Percentiles rank a stretch among this genome's conserved stretches.
Conservation (phyloP, 768 basidiomycete species). For the Lyophyllum atratum region DNA sequence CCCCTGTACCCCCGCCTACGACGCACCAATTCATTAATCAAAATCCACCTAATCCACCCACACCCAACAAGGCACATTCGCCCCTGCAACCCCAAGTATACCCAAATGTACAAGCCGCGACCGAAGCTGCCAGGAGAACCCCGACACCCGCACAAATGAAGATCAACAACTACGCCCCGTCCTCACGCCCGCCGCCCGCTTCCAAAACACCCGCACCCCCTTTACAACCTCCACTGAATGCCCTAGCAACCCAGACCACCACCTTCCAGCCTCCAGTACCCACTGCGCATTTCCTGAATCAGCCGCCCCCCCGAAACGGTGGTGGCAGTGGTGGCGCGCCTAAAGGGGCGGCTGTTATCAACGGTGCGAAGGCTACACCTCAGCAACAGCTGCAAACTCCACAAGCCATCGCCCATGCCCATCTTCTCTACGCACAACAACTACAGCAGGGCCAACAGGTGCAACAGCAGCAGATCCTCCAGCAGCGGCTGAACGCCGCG, state of each 20-base stretch:
- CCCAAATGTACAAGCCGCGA: constrained; percentile 34
- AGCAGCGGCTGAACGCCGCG: constrained; percentile 9
- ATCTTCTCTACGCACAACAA: constrained; percentile 1
- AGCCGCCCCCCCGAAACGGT: constrained; percentile 7
- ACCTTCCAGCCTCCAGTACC: constrained; percentile 13
- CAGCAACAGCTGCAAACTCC: constrained; percentile 1
- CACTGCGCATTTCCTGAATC: constrained; percentile 6
- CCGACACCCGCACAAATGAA: constrained; percentile 36
- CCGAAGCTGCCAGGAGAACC: constrained; percentile 33
- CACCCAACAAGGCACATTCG: constrained; percentile 24
- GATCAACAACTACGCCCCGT: constrained; percentile 14
- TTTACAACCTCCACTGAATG: constrained; percentile 15
- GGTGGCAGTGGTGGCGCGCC: neutral
- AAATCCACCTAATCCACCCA: constrained; percentile 28
- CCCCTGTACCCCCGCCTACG: constrained; percentile 32
- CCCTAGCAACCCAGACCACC: constrained; percentile 17
- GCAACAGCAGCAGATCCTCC: neutral
- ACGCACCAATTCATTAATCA: constrained; percentile 37
- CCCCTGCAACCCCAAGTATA: constrained; percentile 41
- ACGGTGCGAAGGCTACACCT: neutral
- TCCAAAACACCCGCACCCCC: constrained; percentile 16
- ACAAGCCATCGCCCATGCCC: neutral
- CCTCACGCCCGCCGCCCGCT: constrained; percentile 21
- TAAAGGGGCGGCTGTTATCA: neutral
- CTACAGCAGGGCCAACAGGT: constrained; percentile 7